Evolutionary conservation across 768 basidiomycete species (phyloP).

Genomic region (Saitozyma podzolica): DNA sequence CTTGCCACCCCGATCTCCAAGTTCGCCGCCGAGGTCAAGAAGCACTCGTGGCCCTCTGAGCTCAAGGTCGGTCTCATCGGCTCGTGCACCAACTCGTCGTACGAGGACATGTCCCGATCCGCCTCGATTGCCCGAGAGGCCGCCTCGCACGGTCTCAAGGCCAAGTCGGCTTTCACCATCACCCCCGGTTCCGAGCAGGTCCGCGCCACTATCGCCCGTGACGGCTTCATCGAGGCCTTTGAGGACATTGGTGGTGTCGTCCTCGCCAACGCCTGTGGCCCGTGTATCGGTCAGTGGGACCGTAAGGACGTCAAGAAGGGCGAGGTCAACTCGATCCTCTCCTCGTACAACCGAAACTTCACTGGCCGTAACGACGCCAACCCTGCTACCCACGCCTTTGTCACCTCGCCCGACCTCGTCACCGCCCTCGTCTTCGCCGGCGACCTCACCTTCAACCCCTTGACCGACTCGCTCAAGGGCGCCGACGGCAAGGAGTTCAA

Average conservation of each 20-base stretch:
- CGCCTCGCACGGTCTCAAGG: slow-evolving; percentile 75
- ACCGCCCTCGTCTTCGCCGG: slow-evolving; percentile 97
- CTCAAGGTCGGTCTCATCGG: slow-evolving; percentile 97
- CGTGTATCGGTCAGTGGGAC: slow-evolving; percentile 99
- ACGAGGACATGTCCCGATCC: slow-evolving; percentile 99
- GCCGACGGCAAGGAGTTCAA: slow-evolving; percentile 95
- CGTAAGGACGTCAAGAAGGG: slow-evolving; percentile 95
- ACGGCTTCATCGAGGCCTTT: slow-evolving; percentile 85
- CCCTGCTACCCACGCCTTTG: slow-evolving; percentile 81
- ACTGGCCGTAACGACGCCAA: slow-evolving; percentile 99
- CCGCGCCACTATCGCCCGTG: slow-evolving; percentile 94
- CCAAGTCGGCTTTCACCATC: slow-evolving; percentile 94
- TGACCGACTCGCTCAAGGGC: slow-evolving; percentile 83
- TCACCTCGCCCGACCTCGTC: slow-evolving; percentile 63
- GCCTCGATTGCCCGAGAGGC: slow-evolving; percentile 92
- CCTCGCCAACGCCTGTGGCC: slow-evolving; percentile 97
- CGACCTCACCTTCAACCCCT: slow-evolving; percentile 90
- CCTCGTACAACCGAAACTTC: slow-evolving; percentile 99
- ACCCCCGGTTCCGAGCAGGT: slow-evolving; percentile 98
- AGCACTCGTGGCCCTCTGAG: slow-evolving; percentile 95
- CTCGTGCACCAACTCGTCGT: slow-evolving; percentile 99
- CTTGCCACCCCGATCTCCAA: slow-evolving; percentile 97
- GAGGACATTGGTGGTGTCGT: slow-evolving; percentile 88
- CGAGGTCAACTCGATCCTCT: slow-evolving; percentile 95
- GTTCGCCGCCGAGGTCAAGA: slow-evolving; percentile 85